A percentile compares a stretch with the other conserved stretches of the same genome.
These are phyloP conservation scores for Aegilops speltoides DNA, from an alignment of 176 grass and related monocot genomes.

Conservation along the genomic window DNA sequence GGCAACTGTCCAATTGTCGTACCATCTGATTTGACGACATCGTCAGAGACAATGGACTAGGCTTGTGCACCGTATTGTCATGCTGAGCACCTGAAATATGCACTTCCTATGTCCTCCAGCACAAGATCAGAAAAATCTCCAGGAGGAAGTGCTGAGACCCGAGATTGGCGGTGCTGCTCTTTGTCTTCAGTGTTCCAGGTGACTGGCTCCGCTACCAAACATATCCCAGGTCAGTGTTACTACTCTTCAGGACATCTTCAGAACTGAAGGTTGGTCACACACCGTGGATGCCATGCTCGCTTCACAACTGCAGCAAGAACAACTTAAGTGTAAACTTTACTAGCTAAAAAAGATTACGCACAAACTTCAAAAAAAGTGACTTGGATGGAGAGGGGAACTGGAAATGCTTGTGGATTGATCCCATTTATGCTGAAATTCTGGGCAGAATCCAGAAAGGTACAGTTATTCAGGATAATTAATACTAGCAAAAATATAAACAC, in stretches of 20 bases:
- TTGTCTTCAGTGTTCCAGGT: background rate
- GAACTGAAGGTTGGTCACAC: background rate
- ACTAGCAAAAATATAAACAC: background rate
- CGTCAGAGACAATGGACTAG: background rate
- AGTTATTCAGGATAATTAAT: background rate
- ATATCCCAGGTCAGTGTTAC: too few species aligned
- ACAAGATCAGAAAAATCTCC: background rate
- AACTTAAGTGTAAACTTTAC: background rate
- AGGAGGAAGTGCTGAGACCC: background rate
- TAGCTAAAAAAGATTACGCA: background rate
- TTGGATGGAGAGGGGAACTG: too few species aligned
- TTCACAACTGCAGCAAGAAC: background rate
- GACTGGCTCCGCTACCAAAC: background rate
- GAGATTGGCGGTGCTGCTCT: background rate
- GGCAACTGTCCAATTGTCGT: background rate
- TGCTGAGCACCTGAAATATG: background rate
- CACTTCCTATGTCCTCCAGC: background rate
- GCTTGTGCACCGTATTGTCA: background rate
- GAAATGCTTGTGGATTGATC: background rate
- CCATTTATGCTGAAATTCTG: background rate
- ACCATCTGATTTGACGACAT: background rate
- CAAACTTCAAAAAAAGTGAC: too few species aligned
- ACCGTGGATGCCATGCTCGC: too few species aligned
- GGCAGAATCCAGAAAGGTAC: background rate
- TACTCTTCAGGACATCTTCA: background rate